Conservation (phyloP, 2,329 filamentous ascomycete genomes). For the Pestalotiopsis sp. region DNA sequence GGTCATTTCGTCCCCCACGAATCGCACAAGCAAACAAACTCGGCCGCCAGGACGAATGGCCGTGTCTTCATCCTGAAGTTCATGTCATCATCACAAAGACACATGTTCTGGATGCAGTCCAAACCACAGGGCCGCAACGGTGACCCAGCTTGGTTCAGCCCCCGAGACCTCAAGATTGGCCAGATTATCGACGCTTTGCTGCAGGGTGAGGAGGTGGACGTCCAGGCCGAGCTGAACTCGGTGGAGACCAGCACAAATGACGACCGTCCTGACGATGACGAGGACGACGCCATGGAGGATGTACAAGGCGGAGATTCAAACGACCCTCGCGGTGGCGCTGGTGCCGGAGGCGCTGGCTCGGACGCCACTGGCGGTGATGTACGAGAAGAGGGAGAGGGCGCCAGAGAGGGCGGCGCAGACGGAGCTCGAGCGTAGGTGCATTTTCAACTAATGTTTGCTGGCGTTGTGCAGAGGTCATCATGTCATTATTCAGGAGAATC, state of each 20-base stretch:
- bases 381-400: constrained; percentile 82
- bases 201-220: constrained; percentile 85
- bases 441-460: constrained; percentile 32
- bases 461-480: constrained; percentile 20
- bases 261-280: constrained; percentile 50
- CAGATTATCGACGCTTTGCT: constrained; percentile 82
- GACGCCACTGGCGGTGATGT: constrained; percentile 90
- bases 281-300: constrained; percentile 78
- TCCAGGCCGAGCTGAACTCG: constrained; percentile 69
- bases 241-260: constrained; percentile 54
- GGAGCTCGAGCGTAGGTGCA: constrained; percentile 98
- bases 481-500: constrained; percentile 13
- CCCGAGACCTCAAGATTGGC: constrained; percentile 82
- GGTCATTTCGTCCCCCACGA: constrained; percentile 85
- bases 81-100: constrained; percentile 82
- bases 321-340: constrained; percentile 58
- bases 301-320: constrained; percentile 64
- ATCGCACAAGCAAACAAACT: constrained; percentile 53
- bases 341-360: constrained; percentile 78
- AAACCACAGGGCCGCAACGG: constrained; percentile 72
- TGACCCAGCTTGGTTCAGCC: constrained; percentile 77
- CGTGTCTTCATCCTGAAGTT: constrained; percentile 95
- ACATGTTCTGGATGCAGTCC: constrained; percentile 96
- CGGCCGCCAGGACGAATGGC: constrained; percentile 71
- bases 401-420: constrained; percentile 91